phyloP scores from a whole-genome alignment of 495 filamentous ascomycete species.

The Symbiotaphrina buchneri region DNA sequence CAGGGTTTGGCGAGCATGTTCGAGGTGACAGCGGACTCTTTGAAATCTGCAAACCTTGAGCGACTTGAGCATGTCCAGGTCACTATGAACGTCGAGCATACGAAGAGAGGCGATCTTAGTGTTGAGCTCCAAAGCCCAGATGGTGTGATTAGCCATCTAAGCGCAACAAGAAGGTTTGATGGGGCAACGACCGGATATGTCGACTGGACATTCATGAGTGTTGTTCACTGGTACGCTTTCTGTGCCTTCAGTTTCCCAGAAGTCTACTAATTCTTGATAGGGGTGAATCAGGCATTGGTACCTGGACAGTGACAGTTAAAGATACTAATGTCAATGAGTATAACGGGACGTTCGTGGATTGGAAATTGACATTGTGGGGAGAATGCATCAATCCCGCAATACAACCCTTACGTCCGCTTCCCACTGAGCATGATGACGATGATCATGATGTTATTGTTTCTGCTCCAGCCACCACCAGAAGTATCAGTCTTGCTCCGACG shows the following conservation, averaged over 20 bases:
- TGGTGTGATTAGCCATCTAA: constrained; percentile 64
- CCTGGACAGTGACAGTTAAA: constrained; percentile 78
- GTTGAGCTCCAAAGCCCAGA: constrained; percentile 78
- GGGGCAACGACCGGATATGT: constrained; percentile 44
- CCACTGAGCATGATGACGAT: constrained; percentile 59
- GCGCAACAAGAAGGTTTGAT: constrained; percentile 46
- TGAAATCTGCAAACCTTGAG: constrained; percentile 63
- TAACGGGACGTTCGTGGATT: constrained; percentile 65
- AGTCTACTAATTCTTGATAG: constrained; percentile 18
- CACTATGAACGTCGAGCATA: constrained; percentile 88
- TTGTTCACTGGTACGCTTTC: constrained; percentile 67
- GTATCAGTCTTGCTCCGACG: constrained; percentile 11
- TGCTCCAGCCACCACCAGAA: constrained; percentile 19
- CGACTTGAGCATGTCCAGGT: constrained; percentile 85
- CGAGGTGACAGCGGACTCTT: constrained; percentile 50
- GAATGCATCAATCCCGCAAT: constrained; percentile 54
- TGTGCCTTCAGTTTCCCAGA: neutral
- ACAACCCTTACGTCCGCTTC: constrained; percentile 56
- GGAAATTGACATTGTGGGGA: constrained; percentile 89
- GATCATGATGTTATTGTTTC: constrained; percentile 42
- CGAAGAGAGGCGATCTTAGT: constrained; percentile 69
- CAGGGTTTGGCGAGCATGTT: constrained; percentile 58
- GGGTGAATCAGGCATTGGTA: constrained; percentile 75
- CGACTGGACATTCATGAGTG: constrained; percentile 98
- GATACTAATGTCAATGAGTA: constrained; percentile 60